Evolutionary conservation across 208 protist species (phyloP).

Genomic region (Endotrypanum monterogeii): DNA sequence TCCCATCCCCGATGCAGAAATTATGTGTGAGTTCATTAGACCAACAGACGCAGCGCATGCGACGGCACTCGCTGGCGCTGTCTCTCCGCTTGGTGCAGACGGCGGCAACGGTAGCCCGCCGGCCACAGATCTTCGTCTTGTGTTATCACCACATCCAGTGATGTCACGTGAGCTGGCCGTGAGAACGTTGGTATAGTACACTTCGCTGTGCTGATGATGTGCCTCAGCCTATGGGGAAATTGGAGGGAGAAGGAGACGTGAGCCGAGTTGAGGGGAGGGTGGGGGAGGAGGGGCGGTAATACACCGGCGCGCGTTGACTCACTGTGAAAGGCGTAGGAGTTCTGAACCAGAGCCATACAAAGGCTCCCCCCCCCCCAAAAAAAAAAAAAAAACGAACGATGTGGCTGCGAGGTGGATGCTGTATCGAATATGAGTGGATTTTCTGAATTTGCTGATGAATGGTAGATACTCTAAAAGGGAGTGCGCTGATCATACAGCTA

Average conservation of each 20-base stretch:
- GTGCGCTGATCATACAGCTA: no score
- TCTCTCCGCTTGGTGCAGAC: not conserved
- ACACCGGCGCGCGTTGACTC: not conserved
- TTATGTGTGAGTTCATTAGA: conserved; percentile 3
- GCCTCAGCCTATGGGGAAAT: not conserved
- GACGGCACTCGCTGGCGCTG: not conserved
- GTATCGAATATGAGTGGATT: no score
- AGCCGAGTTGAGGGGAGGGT: not conserved
- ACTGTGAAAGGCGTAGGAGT: not conserved
- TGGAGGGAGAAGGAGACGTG: not conserved
- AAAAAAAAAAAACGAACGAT: no score
- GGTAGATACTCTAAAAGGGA: no score
- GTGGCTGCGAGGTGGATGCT: no score
- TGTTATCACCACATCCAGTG: conserved; percentile 29
- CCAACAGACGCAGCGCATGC: not conserved
- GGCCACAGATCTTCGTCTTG: not conserved
- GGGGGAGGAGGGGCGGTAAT: no score
- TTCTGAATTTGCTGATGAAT: no score
- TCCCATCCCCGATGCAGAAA: not conserved
- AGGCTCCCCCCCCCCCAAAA: not conserved
- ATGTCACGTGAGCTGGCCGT: conserved; percentile 31
- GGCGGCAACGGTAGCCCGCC: not conserved
- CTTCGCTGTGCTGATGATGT: not conserved
- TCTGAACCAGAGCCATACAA: not conserved
- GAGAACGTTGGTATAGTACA: conserved; percentile 3